Evolutionary conservation across 2,329 filamentous ascomycete species (phyloP).

Genomic region (Aspergillus texensis): DNA sequence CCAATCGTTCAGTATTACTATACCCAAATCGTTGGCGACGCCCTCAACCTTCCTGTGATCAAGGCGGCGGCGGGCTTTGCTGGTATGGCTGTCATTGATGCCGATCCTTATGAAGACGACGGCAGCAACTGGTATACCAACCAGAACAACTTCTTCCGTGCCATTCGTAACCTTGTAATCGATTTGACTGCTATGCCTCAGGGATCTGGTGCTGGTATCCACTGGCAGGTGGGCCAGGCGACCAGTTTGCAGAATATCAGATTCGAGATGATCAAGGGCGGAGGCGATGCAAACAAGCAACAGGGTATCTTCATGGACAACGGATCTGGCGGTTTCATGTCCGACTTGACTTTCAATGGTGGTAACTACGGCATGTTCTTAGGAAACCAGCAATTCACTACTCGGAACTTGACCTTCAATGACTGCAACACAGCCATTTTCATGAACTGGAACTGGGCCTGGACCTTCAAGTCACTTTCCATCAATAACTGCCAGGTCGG

Average conservation of each 20-base stretch:
- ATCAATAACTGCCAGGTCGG: conserved; percentile 77
- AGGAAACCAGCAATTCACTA: conserved; percentile 86
- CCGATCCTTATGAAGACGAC: conserved; percentile 74
- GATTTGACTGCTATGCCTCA: conserved; percentile 69
- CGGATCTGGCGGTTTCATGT: conserved; percentile 81
- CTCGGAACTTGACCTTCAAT: conserved; percentile 80
- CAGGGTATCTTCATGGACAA: conserved; percentile 85
- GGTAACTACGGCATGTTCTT: conserved; percentile 77
- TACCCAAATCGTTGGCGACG: conserved; percentile 88
- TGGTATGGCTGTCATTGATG: conserved; percentile 87
- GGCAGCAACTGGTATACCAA: conserved; percentile 78
- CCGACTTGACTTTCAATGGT: conserved; percentile 80
- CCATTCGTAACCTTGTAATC: conserved; percentile 79
- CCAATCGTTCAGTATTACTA: conserved; percentile 89
- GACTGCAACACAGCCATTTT: conserved; percentile 79
- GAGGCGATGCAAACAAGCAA: conserved; percentile 66
- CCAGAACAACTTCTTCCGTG: conserved; percentile 81
- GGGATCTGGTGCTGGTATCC: conserved; percentile 68
- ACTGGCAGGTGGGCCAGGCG: conserved; percentile 85
- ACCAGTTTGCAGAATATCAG: conserved; percentile 79
- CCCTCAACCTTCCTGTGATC: conserved; percentile 69
- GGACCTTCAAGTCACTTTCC: conserved; percentile 74
- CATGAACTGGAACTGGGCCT: conserved; percentile 93
- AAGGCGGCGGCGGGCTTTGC: conserved; percentile 72
- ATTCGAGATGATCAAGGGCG: conserved; percentile 75